A percentile compares a stretch with the other conserved stretches of the same genome.
Evolutionary conservation across 192 early-diverging fungal species (phyloP).

Genomic region (Coemansia sp.): DNA sequence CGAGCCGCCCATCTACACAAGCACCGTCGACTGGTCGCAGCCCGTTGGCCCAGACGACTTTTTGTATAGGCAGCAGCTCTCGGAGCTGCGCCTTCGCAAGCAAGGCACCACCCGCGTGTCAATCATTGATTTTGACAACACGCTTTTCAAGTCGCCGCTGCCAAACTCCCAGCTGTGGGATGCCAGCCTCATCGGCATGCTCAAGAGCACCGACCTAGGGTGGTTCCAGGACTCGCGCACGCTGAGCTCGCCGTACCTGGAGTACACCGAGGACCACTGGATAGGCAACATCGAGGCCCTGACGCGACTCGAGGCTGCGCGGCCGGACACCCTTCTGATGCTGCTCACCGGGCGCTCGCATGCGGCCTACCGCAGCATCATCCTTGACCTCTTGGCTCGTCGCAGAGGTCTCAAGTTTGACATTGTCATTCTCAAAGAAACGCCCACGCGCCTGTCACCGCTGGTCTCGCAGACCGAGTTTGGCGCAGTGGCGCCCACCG

Average conservation of each 20-base stretch:
- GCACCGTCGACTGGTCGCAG: slow-evolving; percentile 36
- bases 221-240: slow-evolving; percentile 64
- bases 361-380: slow-evolving; percentile 38
- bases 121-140: slow-evolving; percentile 69
- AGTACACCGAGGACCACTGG: slow-evolving; percentile 39
- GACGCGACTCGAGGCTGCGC: slow-evolving; percentile 13
- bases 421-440: slow-evolving; percentile 57
- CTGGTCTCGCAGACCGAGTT: slow-evolving; percentile 27
- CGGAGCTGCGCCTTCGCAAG: slow-evolving; percentile 31
- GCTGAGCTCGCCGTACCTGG: slow-evolving; percentile 48
- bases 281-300: slow-evolving; percentile 18
- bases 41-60: slow-evolving; percentile 37
- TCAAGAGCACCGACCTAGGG: slow-evolving; percentile 56
- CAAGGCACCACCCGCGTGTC: slow-evolving; percentile 28
- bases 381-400: slow-evolving; percentile 39
- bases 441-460: slow-evolving; percentile 36
- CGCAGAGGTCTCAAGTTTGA: slow-evolving; percentile 53
- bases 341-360: slow-evolving; percentile 50
- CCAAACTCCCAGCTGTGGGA: slow-evolving; percentile 64
- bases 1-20: slow-evolving; percentile 23
- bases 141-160: slow-evolving; percentile 60
- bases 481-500: slow-evolving; percentile 6
- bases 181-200: slow-evolving; percentile 50
- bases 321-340: slow-evolving; percentile 35
- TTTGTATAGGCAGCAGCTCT: slow-evolving; percentile 44